Evolutionary conservation across 768 basidiomycete genomes (phyloP), one percentile per base, ranked within the genome.

Genomic region (Filobasidium floriforme): DNA sequence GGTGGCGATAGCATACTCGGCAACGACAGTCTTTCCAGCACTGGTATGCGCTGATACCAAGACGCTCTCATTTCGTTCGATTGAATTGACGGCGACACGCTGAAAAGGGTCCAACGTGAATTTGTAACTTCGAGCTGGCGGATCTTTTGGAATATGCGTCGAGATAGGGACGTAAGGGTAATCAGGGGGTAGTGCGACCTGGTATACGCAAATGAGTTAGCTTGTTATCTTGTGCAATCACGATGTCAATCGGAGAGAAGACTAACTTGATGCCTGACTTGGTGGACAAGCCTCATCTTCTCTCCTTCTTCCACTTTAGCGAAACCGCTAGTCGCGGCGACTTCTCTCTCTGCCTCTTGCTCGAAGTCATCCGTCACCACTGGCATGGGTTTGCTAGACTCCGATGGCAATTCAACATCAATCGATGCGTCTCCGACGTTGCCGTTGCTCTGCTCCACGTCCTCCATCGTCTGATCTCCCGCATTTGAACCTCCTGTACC

Each of bases 1-100:
- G 77, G 92, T 90, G 0, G 96, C 96, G 75, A 99, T 98, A 55
- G 96, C 96, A 79, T 98, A 99, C 82, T 99, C 96, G 55, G 96
- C 96, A 68, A 99, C 96, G 69, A 98, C 96, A 1, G 96, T 99
- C 81, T 99, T 99, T 74, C 96, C 96, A 41, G 96, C 96, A 80
- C 90, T 93, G 6, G 96, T 99, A 81, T 99, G 96, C 0, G 96
- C 96, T 26, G 94, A 97, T 18, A 99, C 96, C 60, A 99, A 83
- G 5, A 98, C 94, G 73, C 89, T 92, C 81, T 99, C 96, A 76
- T 96, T 94, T 44, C 96, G 84, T 77, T 99, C 92, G 60, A 99
- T 98, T 44, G 92, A 92, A 69, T 89, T 85, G 9, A 98, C 86
- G 1, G 94, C 92, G 54, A 98, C 92, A 75, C 87, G 85, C 73